Conservation (phyloP, 179 eudicot genomes). For the Drosera spatulata region DNA sequence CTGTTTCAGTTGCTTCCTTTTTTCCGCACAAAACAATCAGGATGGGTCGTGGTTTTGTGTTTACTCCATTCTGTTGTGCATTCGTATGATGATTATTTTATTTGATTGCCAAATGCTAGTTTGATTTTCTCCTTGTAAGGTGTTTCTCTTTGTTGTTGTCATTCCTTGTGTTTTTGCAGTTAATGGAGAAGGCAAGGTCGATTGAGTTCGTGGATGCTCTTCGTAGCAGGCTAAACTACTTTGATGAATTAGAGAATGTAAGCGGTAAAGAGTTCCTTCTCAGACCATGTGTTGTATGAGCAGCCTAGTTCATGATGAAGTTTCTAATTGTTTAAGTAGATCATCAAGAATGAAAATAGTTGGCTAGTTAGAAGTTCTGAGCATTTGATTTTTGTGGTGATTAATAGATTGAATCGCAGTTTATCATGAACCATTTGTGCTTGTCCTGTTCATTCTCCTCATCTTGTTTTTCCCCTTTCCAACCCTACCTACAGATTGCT, state of each 20-base stretch:
- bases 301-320: too few species aligned
- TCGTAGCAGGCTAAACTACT: constrained; percentile 86
- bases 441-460: too few species aligned
- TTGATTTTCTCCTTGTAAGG: constrained; percentile 5
- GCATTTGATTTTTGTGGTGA: too few species aligned
- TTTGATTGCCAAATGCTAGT: background rate
- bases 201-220: constrained; percentile 96
- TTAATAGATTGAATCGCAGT: too few species aligned
- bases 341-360: too few species aligned
- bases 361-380: too few species aligned
- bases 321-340: too few species aligned
- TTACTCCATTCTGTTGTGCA: too few species aligned
- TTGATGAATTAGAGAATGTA: constrained; percentile 96
- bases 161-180: constrained; percentile 28
- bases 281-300: background rate
- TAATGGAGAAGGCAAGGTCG: constrained; percentile 86
- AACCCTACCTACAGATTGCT: constrained; percentile 55
- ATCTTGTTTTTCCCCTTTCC: constrained; percentile 4
- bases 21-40: too few species aligned
- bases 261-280: constrained; percentile 19
- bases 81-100: background rate
- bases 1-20: too few species aligned
- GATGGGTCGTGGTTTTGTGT: too few species aligned
- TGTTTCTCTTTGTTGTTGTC: background rate
- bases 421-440: too few species aligned